Evolutionary conservation across 495 filamentous ascomycete genomes (phyloP).

Genomic region (Rusavskia elegans): DNA sequence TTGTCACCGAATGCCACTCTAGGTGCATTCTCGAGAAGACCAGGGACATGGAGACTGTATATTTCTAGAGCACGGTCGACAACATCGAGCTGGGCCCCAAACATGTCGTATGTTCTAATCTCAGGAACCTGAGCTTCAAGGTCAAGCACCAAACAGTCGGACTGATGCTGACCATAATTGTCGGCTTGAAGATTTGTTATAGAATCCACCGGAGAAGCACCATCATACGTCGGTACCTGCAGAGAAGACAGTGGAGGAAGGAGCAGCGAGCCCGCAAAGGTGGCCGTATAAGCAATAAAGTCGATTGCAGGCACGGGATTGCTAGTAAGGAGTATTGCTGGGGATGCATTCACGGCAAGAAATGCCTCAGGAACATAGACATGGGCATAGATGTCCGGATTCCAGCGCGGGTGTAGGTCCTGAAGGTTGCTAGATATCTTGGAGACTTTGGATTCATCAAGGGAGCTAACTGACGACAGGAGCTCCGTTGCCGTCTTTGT

Average conservation of each 20-base stretch:
- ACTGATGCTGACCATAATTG: slow-evolving; percentile 3
- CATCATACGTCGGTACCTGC: background rate
- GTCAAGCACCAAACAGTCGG: slow-evolving; percentile 5
- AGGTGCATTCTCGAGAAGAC: slow-evolving; percentile 5
- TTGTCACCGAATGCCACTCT: slow-evolving; percentile 4
- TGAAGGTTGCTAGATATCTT: background rate
- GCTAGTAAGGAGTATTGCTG: background rate
- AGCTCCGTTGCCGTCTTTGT: too few species aligned
- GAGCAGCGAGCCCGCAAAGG: slow-evolving; percentile 4
- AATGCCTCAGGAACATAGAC: slow-evolving; percentile 6
- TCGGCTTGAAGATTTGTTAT: background rate
- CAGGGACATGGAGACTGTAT: slow-evolving; percentile 5
- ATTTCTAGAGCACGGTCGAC: background rate
- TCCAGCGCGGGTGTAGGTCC: background rate
- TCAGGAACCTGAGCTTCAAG: slow-evolving; percentile 6
- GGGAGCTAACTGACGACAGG: background rate
- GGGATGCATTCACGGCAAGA: slow-evolving; percentile 5
- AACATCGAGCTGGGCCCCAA: background rate
- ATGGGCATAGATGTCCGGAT: slow-evolving; percentile 7
- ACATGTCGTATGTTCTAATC: slow-evolving; percentile 5
- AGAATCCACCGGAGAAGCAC: background rate
- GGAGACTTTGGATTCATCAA: background rate
- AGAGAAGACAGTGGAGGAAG: background rate
- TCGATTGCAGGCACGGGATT: background rate
- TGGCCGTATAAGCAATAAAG: slow-evolving; percentile 2